Evolutionary conservation across 257 asterid species (phyloP).

Genomic region (Plantago ovata): DNA sequence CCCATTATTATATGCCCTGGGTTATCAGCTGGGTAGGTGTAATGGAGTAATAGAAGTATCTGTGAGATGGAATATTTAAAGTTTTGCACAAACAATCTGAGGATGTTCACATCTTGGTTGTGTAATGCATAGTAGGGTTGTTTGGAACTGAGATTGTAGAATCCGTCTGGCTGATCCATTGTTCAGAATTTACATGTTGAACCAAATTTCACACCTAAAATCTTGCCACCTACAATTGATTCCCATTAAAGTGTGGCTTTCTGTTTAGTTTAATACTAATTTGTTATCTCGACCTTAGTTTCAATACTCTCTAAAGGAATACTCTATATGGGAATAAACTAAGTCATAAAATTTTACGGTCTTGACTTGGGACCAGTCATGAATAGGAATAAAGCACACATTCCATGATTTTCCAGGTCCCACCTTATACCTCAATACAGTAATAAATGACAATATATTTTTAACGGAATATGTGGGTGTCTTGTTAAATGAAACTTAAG

Average conservation of each 20-base stretch:
- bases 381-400: too few species aligned
- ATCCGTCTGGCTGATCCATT: not conserved
- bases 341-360: too few species aligned
- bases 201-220: too few species aligned
- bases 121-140: not conserved
- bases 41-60: not conserved
- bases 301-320: too few species aligned
- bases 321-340: too few species aligned
- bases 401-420: too few species aligned
- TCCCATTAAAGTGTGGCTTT: not conserved
- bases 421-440: too few species aligned
- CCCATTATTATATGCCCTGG: not conserved
- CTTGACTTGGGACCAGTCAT: too few species aligned
- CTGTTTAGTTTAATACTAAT: not conserved
- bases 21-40: not conserved
- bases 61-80: not conserved
- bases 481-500: too few species aligned
- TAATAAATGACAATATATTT: too few species aligned
- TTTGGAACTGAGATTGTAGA: not conserved
- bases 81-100: not conserved
- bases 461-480: too few species aligned
- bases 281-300: too few species aligned
- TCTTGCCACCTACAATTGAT: not conserved
- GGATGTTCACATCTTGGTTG: not conserved
- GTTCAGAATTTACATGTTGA: not conserved